Percentiles rank a stretch among this genome's conserved stretches.
These are phyloP conservation scores for Fagopyrum homotropicum DNA, from an alignment of 148 eudicot species.

Conservation along the genomic window DNA sequence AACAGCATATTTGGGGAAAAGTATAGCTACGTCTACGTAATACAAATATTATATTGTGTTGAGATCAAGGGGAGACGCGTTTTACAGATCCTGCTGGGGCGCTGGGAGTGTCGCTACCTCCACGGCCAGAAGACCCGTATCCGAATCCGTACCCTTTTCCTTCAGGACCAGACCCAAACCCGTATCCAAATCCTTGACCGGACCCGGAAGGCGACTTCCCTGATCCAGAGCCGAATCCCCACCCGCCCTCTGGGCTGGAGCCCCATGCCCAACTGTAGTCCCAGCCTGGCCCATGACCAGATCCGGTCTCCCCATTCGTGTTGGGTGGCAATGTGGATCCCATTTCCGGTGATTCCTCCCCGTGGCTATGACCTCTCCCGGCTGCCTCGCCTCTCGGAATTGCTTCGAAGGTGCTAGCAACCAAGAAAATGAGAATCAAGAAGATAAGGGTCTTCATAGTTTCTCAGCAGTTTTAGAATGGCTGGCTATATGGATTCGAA, in stretches of 20 bases:
- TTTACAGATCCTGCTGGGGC: too few species aligned
- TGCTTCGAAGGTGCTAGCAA: background rate
- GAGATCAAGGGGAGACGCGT: too few species aligned
- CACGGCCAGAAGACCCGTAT: too few species aligned
- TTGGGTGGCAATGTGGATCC: background rate
- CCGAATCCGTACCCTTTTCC: background rate
- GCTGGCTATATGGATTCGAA: background rate
- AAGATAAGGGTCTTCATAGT: conserved; percentile 7
- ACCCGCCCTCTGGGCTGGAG: conserved; percentile 40
- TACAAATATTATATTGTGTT: too few species aligned
- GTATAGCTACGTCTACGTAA: too few species aligned
- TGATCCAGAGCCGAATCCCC: conserved; percentile 71
- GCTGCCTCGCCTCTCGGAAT: background rate
- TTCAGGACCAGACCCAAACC: conserved; percentile 44
- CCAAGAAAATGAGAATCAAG: background rate
- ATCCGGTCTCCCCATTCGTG: conserved; percentile 29
- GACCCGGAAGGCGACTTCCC: conserved; percentile 45
- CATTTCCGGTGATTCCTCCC: background rate
- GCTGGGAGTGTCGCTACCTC: too few species aligned
- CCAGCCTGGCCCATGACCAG: conserved; percentile 55
- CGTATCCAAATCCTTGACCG: conserved; percentile 48
- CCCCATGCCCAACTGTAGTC: conserved; percentile 65
- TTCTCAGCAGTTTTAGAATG: background rate
- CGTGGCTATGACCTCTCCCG: conserved; percentile 5
- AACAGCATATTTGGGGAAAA: too few species aligned